A percentile compares a stretch with the other conserved stretches of the same genome.
Evolutionary conservation across 1,284 basidiomycete species (phyloP).

Genomic region (Puccinia polysora): DNA sequence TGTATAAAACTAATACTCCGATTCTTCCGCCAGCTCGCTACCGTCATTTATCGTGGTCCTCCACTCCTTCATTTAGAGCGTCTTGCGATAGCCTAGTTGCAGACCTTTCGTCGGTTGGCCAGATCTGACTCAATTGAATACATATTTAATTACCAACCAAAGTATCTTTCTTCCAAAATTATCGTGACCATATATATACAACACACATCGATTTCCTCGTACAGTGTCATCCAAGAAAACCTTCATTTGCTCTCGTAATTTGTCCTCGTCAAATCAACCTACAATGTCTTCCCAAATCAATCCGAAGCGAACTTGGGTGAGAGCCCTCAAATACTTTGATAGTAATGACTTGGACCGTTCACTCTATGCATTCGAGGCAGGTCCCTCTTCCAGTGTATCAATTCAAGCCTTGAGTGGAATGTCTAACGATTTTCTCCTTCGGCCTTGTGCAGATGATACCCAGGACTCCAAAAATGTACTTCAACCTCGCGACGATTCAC

Average conservation of each 20-base stretch:
- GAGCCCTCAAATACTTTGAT: conserved; percentile 10
- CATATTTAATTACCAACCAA: no score
- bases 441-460: neutral
- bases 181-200: no score
- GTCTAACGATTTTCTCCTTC: neutral
- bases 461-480: neutral
- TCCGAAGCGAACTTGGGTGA: neutral
- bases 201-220: no score
- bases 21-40: no score
- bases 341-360: conserved; percentile 3
- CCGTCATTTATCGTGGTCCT: no score
- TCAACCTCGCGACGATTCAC: neutral
- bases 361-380: conserved; percentile 7
- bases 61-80: no score
- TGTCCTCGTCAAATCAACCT: neutral
- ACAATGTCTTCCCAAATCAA: neutral
- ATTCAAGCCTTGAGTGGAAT: neutral
- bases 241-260: neutral
- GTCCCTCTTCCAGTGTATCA: neutral
- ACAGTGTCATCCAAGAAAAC: no score
- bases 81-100: no score
- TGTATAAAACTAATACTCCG: no score
- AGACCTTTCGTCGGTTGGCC: no score
- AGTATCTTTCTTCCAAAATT: no score
- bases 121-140: no score